These are phyloP conservation scores for Leccinum fuscescens DNA, from an alignment of 1,284 basidiomycete genomes.

Conservation along the genomic window DNA sequence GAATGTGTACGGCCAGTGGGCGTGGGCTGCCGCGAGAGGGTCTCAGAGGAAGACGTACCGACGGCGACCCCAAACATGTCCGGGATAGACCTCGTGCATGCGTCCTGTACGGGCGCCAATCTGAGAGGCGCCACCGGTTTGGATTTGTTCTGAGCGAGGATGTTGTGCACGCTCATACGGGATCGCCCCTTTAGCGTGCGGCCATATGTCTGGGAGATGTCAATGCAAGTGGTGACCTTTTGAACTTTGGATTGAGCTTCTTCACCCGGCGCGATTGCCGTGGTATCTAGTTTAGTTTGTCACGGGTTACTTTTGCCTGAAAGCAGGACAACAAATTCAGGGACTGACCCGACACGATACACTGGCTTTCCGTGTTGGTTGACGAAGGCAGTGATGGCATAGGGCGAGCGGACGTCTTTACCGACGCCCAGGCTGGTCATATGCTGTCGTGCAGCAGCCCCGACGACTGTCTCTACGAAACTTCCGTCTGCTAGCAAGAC, in stretches of 20 bases:
- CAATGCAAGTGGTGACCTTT: constrained; percentile 1
- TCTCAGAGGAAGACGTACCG: too few species aligned
- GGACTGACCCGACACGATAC: constrained; percentile 66
- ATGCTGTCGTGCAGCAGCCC: constrained; percentile 59
- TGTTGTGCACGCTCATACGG: constrained; percentile 73
- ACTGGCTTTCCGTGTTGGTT: constrained; percentile 74
- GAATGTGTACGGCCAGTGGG: too few species aligned
- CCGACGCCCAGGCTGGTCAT: constrained; percentile 68
- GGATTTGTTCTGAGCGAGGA: constrained; percentile 53
- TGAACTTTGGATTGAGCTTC: too few species aligned
- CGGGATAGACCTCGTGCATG: too few species aligned
- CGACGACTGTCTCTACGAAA: too few species aligned
- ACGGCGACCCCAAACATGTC: too few species aligned
- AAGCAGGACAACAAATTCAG: background rate
- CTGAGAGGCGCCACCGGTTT: constrained; percentile 34
- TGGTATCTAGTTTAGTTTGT: constrained; percentile 50
- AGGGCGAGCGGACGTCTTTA: constrained; percentile 67
- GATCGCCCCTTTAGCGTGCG: constrained; percentile 38
- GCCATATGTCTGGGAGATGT: constrained; percentile 2
- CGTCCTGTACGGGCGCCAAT: constrained; percentile 1
- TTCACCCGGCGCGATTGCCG: constrained; percentile 35
- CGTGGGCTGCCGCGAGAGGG: too few species aligned
- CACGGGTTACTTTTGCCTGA: constrained; percentile 5
- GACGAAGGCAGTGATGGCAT: constrained; percentile 71
- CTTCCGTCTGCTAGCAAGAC: constrained; percentile 52